phyloP scores from a whole-genome alignment of 441 rosid species.

The Syzygium malaccense region DNA sequence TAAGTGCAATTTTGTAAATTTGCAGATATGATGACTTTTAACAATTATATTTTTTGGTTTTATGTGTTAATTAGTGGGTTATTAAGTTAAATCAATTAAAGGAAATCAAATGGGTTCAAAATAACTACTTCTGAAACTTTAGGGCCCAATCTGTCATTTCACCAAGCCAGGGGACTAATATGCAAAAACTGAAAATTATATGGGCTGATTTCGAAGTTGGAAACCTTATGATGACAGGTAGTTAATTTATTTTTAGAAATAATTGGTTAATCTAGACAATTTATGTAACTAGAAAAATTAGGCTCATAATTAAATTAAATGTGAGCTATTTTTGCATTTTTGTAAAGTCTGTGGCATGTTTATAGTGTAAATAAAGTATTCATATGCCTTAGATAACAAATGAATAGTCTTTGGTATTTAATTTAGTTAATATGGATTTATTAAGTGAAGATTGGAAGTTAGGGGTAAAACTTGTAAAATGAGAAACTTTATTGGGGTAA shows the following conservation, averaged over 20 bases:
- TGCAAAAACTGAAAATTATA: not conserved
- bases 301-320: not conserved
- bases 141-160: not conserved
- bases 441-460: not conserved
- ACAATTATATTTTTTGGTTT: not conserved
- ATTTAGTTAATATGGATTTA: not conserved
- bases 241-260: not conserved
- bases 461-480: not conserved
- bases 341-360: not conserved
- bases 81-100: not conserved
- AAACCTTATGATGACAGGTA: not conserved
- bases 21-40: not conserved
- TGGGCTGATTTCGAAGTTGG: not conserved
- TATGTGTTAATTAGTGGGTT: not conserved
- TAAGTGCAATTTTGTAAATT: not conserved
- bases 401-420: not conserved
- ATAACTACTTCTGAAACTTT: not conserved
- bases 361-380: not conserved
- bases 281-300: not conserved
- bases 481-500: not conserved
- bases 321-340: not conserved
- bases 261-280: not conserved
- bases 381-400: not conserved
- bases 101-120: not conserved
- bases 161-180: not conserved